These are phyloP conservation scores for Clonostachys sp. DNA, from an alignment of 2,329 filamentous ascomycete species.

Conservation along the genomic window DNA sequence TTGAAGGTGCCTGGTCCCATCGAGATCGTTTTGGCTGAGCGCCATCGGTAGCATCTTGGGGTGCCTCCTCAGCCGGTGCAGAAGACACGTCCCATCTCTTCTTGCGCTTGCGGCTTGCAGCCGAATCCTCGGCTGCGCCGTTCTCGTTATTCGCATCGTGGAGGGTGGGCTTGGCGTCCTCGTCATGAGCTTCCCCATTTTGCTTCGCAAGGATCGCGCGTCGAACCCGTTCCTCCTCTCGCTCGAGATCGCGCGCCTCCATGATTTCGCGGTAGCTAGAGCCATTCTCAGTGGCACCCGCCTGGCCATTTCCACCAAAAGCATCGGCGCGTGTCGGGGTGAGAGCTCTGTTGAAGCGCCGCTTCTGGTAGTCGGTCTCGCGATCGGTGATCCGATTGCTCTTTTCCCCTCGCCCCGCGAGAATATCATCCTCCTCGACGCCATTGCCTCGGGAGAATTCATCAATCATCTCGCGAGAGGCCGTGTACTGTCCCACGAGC, in stretches of 20 bases:
- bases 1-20: slow-evolving; percentile 78
- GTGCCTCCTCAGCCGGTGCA: slow-evolving; percentile 30
- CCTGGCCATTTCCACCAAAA: slow-evolving; percentile 72
- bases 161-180: slow-evolving; percentile 67
- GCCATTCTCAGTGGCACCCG: slow-evolving; percentile 63
- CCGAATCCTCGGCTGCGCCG: slow-evolving; percentile 58
- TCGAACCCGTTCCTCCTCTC: slow-evolving; percentile 85
- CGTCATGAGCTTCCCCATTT: slow-evolving; percentile 52
- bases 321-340: slow-evolving; percentile 84
- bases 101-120: slow-evolving; percentile 74
- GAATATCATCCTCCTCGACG: slow-evolving; percentile 86
- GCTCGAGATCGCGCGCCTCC: slow-evolving; percentile 83
- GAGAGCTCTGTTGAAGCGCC: slow-evolving; percentile 81
- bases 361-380: slow-evolving; percentile 97
- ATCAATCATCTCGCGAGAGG: slow-evolving; percentile 85
- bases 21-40: slow-evolving; percentile 71
- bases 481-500: slow-evolving; percentile 93
- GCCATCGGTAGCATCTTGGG: slow-evolving; percentile 44
- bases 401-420: slow-evolving; percentile 78
- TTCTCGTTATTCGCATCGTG: slow-evolving; percentile 72
- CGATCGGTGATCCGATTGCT: slow-evolving; percentile 87
- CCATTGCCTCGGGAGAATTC: slow-evolving; percentile 84
- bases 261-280: slow-evolving; percentile 87
- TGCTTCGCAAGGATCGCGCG: slow-evolving; percentile 78
- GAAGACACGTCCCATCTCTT: slow-evolving; percentile 84